These are phyloP conservation scores for Aquanectria penicillioides DNA, from an alignment of 2,329 filamentous ascomycete species.

Conservation along the genomic window DNA sequence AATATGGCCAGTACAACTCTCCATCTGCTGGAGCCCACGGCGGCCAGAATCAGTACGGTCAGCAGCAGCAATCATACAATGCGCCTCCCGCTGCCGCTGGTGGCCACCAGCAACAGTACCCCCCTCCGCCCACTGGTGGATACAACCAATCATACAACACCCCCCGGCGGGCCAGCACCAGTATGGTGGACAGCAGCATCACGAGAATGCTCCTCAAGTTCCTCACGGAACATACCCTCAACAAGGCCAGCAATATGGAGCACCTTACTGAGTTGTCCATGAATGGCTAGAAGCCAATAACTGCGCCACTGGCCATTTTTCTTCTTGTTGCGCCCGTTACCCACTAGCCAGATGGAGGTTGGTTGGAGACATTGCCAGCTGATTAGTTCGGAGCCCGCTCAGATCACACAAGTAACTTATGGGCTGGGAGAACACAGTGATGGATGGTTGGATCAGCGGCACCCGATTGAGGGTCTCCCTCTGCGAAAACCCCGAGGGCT, in stretches of 20 bases:
- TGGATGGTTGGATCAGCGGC: constrained; percentile 7
- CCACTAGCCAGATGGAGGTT: constrained; percentile 1
- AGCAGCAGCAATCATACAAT: constrained; percentile 36
- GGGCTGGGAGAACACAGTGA: constrained; percentile 12
- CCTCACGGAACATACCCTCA: constrained; percentile 47
- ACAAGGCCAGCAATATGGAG: constrained; percentile 35
- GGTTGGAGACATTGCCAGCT: constrained; percentile 21
- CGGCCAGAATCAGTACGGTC: constrained; percentile 36
- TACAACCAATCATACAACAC: constrained; percentile 44
- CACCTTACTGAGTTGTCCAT: constrained; percentile 34
- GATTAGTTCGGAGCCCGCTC: constrained; percentile 23
- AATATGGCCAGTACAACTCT: constrained; percentile 32
- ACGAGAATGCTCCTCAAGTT: constrained; percentile 35
- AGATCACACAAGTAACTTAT: constrained; percentile 14
- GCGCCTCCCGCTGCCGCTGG: constrained; percentile 29
- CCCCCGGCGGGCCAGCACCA: constrained; percentile 36
- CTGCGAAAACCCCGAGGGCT: constrained; percentile 24
- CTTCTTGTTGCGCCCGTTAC: constrained; percentile 9
- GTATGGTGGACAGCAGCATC: not conserved
- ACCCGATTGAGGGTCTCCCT: constrained; percentile 24
- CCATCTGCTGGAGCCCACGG: constrained; percentile 33
- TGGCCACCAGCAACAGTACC: constrained; percentile 32
- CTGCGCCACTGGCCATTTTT: constrained; percentile 7
- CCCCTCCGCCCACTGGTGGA: constrained; percentile 37
- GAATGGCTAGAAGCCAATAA: not conserved